Evolutionary conservation across 129 eudicot species (phyloP), one percentile per base, ranked within the genome.

Genomic region (Flaveria trinervia): DNA sequence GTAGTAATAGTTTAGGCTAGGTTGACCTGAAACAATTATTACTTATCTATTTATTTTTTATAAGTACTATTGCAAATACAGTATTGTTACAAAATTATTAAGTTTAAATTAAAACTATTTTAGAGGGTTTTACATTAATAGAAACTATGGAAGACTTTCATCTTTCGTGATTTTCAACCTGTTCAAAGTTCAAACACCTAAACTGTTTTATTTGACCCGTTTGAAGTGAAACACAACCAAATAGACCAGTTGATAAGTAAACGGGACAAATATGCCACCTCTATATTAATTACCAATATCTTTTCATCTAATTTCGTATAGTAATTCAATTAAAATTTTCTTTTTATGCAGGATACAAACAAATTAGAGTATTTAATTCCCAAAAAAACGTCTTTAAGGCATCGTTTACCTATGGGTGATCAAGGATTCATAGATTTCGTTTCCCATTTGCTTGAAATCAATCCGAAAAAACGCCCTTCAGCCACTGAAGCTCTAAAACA

Each of bases 321-420:
- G 23, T 39, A 26, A 51, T 23, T n/a, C 61, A 65, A 57, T 60
- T 41, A 8, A 57, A 16, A 30, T 26, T 50, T 51, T 71, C 9
- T 45, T 69, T 54, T 80, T 70, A 26, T 75, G 73, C 92, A 95
- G 99, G 99, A 95, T 8, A 77, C 92, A 52, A 91, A 81, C 87
- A 88, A 88, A 78, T 78, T 95, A 76, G 99, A 95, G 83, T 95
- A 92, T 79, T 75, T 95, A 71, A 88, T 95, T 57, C 97, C 99
- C 15, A 95, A 95, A 79, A 95, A 95, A 89, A 81, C 99, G 16
- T 95, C 97, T 52, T 67, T 91, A 57, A 91, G 96, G 81, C 92
- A 91, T 74, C 89, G 99, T 0, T 74, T 95, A 78, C 99, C 99
- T 3, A 95, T 95, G 99, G 99, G 97, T 22, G 99, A 95, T 79